Evolutionary conservation across 805 yeast species (phyloP).

Genomic region (Cyberlindnera euphorbiae): DNA sequence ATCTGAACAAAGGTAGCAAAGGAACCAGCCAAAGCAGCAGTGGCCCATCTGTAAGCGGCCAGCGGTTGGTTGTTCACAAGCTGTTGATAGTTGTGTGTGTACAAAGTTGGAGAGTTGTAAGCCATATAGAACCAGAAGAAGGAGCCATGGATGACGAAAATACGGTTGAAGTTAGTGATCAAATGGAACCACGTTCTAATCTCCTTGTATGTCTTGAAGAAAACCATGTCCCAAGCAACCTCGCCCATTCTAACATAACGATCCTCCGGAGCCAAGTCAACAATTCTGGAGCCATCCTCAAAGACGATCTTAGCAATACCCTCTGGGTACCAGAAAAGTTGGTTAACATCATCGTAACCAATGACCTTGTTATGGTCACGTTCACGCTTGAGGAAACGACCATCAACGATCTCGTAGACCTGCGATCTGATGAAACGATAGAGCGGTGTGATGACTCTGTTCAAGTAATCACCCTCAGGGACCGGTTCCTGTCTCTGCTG

Average conservation of each 20-base stretch:
- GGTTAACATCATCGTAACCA: conserved; percentile 98
- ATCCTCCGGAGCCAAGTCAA: conserved; percentile 85
- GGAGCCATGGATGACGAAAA: conserved; percentile 91
- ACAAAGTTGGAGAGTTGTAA: conserved; percentile 85
- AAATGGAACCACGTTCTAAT: conserved; percentile 97
- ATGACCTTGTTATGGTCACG: conserved; percentile 74
- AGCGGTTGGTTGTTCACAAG: conserved; percentile 81
- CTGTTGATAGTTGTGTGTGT: conserved; percentile 83
- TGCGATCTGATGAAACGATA: conserved; percentile 76
- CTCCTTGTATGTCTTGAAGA: conserved; percentile 94
- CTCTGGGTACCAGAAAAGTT: conserved; percentile 98
- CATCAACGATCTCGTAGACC: conserved; percentile 76
- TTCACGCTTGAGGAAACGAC: conserved; percentile 81
- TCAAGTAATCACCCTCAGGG: conserved; percentile 85
- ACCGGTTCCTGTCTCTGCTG: conserved; percentile 81
- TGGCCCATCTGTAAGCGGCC: conserved; percentile 88
- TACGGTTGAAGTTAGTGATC: conserved; percentile 93
- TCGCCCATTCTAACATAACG: conserved; percentile 89
- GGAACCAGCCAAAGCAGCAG: conserved; percentile 88
- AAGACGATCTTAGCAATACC: conserved; percentile 91
- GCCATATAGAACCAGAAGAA: conserved; percentile 94
- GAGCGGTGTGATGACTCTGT: conserved; percentile 88
- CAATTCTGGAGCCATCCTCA: conserved; percentile 88
- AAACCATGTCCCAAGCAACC: conserved; percentile 85
- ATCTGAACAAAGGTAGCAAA: conserved; percentile 76